These are phyloP conservation scores for Fusarium ramigenum DNA, from an alignment of 2,329 filamentous ascomycete species.

Conservation along the genomic window DNA sequence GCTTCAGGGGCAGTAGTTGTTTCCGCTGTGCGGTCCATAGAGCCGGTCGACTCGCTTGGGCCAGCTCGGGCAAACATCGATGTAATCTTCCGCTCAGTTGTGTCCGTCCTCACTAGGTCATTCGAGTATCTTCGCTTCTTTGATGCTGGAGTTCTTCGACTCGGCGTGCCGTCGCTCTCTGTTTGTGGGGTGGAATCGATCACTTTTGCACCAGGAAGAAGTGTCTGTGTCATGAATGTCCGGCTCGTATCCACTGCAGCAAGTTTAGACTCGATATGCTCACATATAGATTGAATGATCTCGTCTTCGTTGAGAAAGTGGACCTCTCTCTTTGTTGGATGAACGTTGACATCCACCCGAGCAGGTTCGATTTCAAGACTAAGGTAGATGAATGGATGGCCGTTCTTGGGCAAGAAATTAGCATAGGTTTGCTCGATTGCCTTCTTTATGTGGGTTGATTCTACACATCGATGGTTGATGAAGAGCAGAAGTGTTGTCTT, in stretches of 20 bases:
- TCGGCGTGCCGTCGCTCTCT: slow-evolving; percentile 43
- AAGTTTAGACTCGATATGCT: slow-evolving; percentile 78
- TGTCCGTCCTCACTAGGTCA: slow-evolving; percentile 89
- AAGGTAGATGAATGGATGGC: slow-evolving; percentile 93
- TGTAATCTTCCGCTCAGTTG: slow-evolving; percentile 91
- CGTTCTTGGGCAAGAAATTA: slow-evolving; percentile 88
- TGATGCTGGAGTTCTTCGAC: slow-evolving; percentile 49
- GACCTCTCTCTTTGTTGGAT: slow-evolving; percentile 96
- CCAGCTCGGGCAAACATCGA: slow-evolving; percentile 81
- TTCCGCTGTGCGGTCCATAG: slow-evolving; percentile 45
- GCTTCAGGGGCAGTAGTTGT: slow-evolving; percentile 55
- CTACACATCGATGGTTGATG: slow-evolving; percentile 95
- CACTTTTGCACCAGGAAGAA: slow-evolving; percentile 73
- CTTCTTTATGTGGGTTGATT: slow-evolving; percentile 88
- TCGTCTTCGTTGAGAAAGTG: slow-evolving; percentile 98
- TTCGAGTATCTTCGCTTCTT: slow-evolving; percentile 64
- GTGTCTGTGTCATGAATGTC: slow-evolving; percentile 91
- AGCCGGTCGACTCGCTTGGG: slow-evolving; percentile 33
- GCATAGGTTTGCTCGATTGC: slow-evolving; percentile 91
- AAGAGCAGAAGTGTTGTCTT: slow-evolving; percentile 88
- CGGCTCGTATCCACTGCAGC: slow-evolving; percentile 92
- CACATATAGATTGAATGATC: slow-evolving; percentile 87
- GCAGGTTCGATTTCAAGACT: slow-evolving; percentile 92
- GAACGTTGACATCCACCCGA: slow-evolving; percentile 95
- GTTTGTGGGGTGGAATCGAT: slow-evolving; percentile 39